Evolutionary conservation across 1,139 yeast species (phyloP).

Genomic region (Debaryomyces singareniensis): DNA sequence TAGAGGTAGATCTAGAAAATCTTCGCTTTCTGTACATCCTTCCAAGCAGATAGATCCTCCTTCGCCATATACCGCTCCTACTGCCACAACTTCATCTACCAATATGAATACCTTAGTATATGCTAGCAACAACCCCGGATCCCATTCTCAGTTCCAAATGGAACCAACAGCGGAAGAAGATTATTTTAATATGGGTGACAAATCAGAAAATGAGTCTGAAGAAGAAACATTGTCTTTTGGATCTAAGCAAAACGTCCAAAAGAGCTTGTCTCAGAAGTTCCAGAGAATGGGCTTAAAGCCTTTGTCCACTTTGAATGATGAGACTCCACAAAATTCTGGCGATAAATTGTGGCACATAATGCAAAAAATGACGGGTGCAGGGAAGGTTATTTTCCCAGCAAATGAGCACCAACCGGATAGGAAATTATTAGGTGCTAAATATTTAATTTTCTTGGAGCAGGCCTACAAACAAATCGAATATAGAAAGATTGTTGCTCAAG

Average conservation of each 20-base stretch:
- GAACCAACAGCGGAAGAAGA: slow-evolving; percentile 48
- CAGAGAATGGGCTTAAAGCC: slow-evolving; percentile 34
- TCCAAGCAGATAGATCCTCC: slow-evolving; percentile 23
- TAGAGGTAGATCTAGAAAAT: slow-evolving; percentile 34
- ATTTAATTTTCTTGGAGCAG: slow-evolving; percentile 81
- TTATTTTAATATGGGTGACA: slow-evolving; percentile 33
- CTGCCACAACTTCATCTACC: slow-evolving; percentile 57
- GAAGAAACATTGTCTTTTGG: slow-evolving; percentile 54
- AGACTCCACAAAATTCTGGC: slow-evolving; percentile 26
- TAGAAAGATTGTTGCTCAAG: slow-evolving; percentile 59
- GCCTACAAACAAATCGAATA: slow-evolving; percentile 74
- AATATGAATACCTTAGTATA: slow-evolving; percentile 51
- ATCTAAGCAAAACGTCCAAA: slow-evolving; percentile 45
- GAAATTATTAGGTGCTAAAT: slow-evolving; percentile 67
- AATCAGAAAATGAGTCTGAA: slow-evolving; percentile 28
- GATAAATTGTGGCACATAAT: slow-evolving; percentile 78
- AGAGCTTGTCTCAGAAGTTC: slow-evolving; percentile 39
- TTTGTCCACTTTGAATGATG: slow-evolving; percentile 19
- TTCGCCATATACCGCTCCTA: slow-evolving; percentile 72
- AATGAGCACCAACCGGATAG: slow-evolving; percentile 56
- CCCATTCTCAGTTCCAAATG: slow-evolving; percentile 41
- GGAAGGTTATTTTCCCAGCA: slow-evolving; percentile 68
- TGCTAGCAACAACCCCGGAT: slow-evolving; percentile 27
- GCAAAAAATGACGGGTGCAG: slow-evolving; percentile 80
- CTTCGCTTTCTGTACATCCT: slow-evolving; percentile 25